A percentile compares a stretch with the other conserved stretches of the same genome.
These are phyloP conservation scores for Globisporangium nunn DNA, from an alignment of 352 stramenopile species.

Conservation along the genomic window DNA sequence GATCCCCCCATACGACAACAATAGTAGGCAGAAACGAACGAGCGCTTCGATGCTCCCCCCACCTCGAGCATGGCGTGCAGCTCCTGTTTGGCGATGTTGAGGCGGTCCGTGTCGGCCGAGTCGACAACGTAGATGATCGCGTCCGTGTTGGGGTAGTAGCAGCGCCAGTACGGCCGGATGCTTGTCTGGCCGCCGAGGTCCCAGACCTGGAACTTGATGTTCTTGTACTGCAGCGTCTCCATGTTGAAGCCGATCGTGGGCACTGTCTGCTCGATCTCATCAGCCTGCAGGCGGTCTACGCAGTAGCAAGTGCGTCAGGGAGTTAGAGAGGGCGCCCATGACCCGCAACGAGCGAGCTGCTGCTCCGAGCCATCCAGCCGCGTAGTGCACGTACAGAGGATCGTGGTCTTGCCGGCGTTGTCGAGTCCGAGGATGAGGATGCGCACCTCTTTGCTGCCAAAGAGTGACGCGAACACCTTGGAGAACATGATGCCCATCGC, in stretches of 20 bases:
- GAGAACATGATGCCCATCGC: slow-evolving; percentile 97
- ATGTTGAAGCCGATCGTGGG: slow-evolving; percentile 99
- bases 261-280: slow-evolving; percentile 98
- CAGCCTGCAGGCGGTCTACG: slow-evolving; percentile 73
- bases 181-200: slow-evolving; percentile 99
- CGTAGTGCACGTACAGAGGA: slow-evolving; percentile 87
- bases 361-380: no score
- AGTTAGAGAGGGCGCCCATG: no score
- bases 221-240: slow-evolving; percentile 90
- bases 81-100: slow-evolving; percentile 97
- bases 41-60: neutral
- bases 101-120: slow-evolving; percentile 94
- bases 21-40: neutral
- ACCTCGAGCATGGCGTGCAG: slow-evolving; percentile 96
- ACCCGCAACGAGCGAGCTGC: no score
- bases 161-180: slow-evolving; percentile 99
- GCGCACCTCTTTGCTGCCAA: slow-evolving; percentile 98
- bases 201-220: slow-evolving; percentile 98
- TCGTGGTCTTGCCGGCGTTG: slow-evolving; percentile 99
- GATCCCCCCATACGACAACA: no score
- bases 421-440: slow-evolving; percentile 99
- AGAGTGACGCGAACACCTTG: slow-evolving; percentile 96
- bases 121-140: slow-evolving; percentile 95
- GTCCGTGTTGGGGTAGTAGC: slow-evolving; percentile 99
- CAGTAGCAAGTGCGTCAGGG: neutral